Percentiles rank a stretch among this genome's conserved stretches.
Evolutionary conservation across 306 rosid genomes (phyloP).

Genomic region (Lathyrus aphaca): DNA sequence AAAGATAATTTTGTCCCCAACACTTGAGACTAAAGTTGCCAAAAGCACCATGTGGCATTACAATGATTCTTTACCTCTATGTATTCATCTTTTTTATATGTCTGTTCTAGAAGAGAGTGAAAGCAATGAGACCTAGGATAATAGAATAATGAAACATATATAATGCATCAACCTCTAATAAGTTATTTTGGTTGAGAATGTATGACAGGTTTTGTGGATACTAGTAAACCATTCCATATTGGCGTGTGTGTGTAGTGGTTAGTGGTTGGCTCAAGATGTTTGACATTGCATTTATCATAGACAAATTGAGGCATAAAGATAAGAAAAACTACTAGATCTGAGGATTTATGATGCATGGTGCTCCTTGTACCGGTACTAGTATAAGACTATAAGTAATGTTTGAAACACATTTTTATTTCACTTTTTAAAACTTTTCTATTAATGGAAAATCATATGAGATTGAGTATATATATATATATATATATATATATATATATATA

Average conservation of each 20-base stretch:
- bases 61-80: constrained; percentile 42
- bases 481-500: too few species aligned
- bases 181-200: neutral
- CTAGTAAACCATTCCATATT: constrained; percentile 14
- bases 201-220: neutral
- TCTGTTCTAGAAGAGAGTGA: constrained; percentile 50
- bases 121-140: constrained; percentile 16
- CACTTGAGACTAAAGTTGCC: constrained; percentile 40
- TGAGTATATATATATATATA: too few species aligned
- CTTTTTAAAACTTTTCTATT: too few species aligned
- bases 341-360: constrained; percentile 2
- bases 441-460: too few species aligned
- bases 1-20: constrained; percentile 52
- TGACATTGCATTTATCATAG: neutral
- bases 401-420: too few species aligned
- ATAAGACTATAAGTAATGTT: too few species aligned
- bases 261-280: constrained; percentile 15
- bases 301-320: constrained; percentile 20
- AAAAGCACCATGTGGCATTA: constrained; percentile 39
- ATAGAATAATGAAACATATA: neutral
- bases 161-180: neutral
- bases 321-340: constrained; percentile 14
- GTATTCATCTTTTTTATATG: constrained; percentile 34
- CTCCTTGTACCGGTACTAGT: too few species aligned
- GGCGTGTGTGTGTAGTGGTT: neutral